A percentile compares a stretch with the other conserved stretches of the same genome.
Evolutionary conservation across 2,329 filamentous ascomycete species (phyloP).

Genomic region (Trichoderma endophyticum): DNA sequence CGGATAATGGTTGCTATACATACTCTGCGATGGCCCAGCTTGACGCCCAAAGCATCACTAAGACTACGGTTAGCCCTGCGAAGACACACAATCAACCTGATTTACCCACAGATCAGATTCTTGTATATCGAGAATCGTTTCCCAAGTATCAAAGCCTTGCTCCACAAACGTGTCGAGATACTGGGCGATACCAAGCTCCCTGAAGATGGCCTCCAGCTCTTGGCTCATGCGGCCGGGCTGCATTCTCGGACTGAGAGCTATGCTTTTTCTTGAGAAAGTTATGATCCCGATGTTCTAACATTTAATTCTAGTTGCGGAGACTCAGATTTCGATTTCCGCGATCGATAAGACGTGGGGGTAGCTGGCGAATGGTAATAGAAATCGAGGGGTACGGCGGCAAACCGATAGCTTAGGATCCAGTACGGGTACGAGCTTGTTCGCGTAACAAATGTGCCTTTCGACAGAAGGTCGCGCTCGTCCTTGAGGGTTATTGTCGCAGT

Average conservation of each 20-base stretch:
- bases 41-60: conserved; percentile 71
- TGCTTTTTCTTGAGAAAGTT: not conserved
- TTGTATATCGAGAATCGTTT: conserved; percentile 78
- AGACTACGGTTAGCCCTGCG: conserved; percentile 24
- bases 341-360: not conserved
- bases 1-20: conserved; percentile 27
- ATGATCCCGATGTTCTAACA: conserved; percentile 16
- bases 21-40: conserved; percentile 77
- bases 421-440: not conserved
- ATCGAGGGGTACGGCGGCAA: not conserved
- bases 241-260: not conserved
- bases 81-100: no score
- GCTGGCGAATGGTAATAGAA: not conserved
- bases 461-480: not conserved
- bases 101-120: conserved; percentile 72
- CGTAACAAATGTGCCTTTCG: not conserved
- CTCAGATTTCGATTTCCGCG: not conserved
- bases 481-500: not conserved
- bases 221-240: conserved; percentile 44
- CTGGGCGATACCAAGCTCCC: conserved; percentile 73
- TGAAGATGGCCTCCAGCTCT: conserved; percentile 63
- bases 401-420: not conserved
- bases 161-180: conserved; percentile 71
- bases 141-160: conserved; percentile 83
- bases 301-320: conserved; percentile 16